Percentiles rank a stretch among this genome's conserved stretches.
Conservation (phyloP, 805 yeast genomes). For the Cyberlindnera maclurae region DNA sequence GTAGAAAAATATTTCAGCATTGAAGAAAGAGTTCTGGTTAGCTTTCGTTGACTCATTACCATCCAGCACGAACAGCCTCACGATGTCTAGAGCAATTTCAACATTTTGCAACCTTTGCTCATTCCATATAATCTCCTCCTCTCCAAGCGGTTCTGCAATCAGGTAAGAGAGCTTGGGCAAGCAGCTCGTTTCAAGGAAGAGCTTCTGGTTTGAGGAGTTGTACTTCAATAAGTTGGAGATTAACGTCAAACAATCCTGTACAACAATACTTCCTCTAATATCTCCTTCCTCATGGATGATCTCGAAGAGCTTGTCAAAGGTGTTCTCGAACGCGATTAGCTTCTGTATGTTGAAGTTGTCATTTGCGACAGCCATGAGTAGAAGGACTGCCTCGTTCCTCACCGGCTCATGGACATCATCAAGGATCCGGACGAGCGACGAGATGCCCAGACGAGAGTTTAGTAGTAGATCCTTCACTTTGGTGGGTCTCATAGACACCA, state of each 20-base stretch:
- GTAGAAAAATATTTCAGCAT: constrained; percentile 56
- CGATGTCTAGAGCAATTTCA: constrained; percentile 60
- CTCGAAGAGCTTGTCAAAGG: constrained; percentile 75
- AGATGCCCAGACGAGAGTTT: constrained; percentile 69
- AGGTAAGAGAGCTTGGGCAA: constrained; percentile 56
- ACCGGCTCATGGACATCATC: constrained; percentile 75
- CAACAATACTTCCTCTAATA: constrained; percentile 79
- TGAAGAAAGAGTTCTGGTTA: constrained; percentile 56
- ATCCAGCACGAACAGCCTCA: constrained; percentile 62
- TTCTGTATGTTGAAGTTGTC: constrained; percentile 84
- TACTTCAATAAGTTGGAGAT: constrained; percentile 66
- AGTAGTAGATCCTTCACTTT: constrained; percentile 70
- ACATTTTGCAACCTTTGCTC: constrained; percentile 67
- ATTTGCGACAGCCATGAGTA: constrained; percentile 77
- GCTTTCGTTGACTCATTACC: constrained; percentile 57
- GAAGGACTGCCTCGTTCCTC: constrained; percentile 77
- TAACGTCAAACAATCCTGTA: constrained; percentile 80
- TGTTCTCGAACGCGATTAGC: constrained; percentile 88
- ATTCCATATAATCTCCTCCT: constrained; percentile 57
- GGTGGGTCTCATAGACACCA: constrained; percentile 67
- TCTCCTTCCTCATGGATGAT: constrained; percentile 87
- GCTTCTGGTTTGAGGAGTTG: constrained; percentile 84
- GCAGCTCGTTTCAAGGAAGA: constrained; percentile 81
- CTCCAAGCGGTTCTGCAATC: constrained; percentile 52
- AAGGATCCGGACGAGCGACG: constrained; percentile 58